Base-by-base conservation (phyloP, 2,329 filamentous ascomycete genomes). In the Colletotrichum camelliae region DNA sequence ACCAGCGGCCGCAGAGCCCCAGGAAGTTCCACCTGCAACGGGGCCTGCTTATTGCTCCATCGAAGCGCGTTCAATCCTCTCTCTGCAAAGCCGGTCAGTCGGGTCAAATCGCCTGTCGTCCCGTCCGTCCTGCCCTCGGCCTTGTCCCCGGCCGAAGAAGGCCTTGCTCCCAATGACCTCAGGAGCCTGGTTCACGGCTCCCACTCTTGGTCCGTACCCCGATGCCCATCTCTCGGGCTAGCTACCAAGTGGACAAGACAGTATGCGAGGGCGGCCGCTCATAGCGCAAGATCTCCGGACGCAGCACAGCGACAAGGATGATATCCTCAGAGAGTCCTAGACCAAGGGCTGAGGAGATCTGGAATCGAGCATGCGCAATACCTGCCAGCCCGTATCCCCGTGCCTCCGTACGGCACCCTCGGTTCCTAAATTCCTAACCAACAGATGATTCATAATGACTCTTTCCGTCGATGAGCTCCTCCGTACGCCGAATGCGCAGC, bases 1-100 rank as follows among this genome's bases (percentile, higher is more conserved):
- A 65, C 21, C 67, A 27, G 33, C 72, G 52, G 67, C 72, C 67
- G 67, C 72, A 74, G 67, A 74, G 61, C 60, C 67, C 69, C 57
- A 67, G 61, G 60, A n/a, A 43, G 60, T 66, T 39, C 52, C 67
- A 31, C 21, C 48, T n/a, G 24, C 58, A 61, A 61, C 35, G 61
- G 72, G 72, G 66, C 57, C 43, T 48, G 33, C 24, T 58, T 70
- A 57, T 35, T 61, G 60, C 61, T 71, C 48, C 72, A 67, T 71
- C 52, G 31, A 68, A 58, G 52, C 48, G 48, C 24, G 16, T 31
- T 65, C 60, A 29, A 24, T 64, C 43, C 18, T 58, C 57, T 31
- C 18, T 58, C 57, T 31, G 55, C 21, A 58, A 31, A 60, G 72
- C 72, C 61, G 52, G 61, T 48, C 60, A 71, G 33, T 66, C 72